These are phyloP conservation scores for Brassica incana DNA, from an alignment of 345 rosid species.

Conservation along the genomic window DNA sequence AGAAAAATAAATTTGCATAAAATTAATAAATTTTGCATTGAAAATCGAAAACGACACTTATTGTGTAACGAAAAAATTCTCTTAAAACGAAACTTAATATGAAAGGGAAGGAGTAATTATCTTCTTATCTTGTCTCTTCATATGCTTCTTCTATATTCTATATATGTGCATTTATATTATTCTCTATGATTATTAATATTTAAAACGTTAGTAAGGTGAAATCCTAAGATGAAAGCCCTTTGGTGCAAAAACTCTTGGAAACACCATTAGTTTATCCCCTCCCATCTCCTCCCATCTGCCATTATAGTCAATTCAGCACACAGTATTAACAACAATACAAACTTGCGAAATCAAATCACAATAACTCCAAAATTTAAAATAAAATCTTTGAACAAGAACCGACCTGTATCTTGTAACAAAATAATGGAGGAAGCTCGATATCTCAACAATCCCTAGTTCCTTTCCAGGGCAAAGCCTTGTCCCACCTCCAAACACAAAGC, in stretches of 20 bases:
- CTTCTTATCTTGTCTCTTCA: not conserved
- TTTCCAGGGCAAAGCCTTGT: conserved; percentile 94
- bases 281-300: conserved; percentile 91
- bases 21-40: too few relatives aligned
- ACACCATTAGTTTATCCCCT: conserved; percentile 67
- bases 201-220: conserved; percentile 39
- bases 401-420: conserved; percentile 85
- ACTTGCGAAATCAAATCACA: not conserved
- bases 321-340: not conserved
- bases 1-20: too few relatives aligned
- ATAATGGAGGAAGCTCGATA: conserved; percentile 89
- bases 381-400: conserved; percentile 4
- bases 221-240: conserved; percentile 76
- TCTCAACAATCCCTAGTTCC: conserved; percentile 86
- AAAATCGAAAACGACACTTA: too few relatives aligned
- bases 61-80: too few relatives aligned
- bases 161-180: conserved; percentile 19
- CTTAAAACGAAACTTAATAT: too few relatives aligned
- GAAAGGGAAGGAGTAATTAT: too few relatives aligned
- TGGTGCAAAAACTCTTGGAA: conserved; percentile 94
- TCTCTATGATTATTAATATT: not conserved
- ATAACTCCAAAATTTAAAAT: not conserved
- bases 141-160: conserved; percentile 13
- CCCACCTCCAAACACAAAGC: conserved; percentile 85
- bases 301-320: not conserved